phyloP scores from a whole-genome alignment of 1,139 yeast species.

The Saccharomyces hybrid region DNA sequence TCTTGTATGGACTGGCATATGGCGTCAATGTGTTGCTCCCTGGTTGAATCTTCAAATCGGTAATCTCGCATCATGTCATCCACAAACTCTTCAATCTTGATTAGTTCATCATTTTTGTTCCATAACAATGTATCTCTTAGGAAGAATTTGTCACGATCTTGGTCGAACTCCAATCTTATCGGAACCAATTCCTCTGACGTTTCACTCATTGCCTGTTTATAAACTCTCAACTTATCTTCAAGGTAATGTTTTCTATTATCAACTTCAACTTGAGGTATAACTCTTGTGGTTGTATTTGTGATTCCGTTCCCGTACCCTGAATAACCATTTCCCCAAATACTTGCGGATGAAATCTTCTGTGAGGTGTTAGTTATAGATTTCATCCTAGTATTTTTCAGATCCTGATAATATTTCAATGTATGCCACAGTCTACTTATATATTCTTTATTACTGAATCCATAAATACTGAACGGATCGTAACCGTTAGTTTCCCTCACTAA shows the following conservation, averaged over 20 bases:
- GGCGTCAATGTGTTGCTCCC: constrained; percentile 42
- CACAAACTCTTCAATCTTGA: constrained; percentile 64
- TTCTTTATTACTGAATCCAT: constrained; percentile 9
- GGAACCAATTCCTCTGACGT: constrained; percentile 65
- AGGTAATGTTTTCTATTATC: constrained; percentile 15
- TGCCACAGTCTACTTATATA: constrained; percentile 40
- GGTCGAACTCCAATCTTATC: constrained; percentile 81
- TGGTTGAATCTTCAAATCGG: constrained; percentile 37
- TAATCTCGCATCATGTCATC: constrained; percentile 68
- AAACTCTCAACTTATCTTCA: constrained; percentile 18
- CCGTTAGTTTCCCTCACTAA: constrained; percentile 34
- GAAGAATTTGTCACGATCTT: constrained; percentile 73
- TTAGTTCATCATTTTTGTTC: constrained; percentile 68
- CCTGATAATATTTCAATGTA: constrained; percentile 42
- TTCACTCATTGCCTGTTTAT: constrained; percentile 37
- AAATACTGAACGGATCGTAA: constrained; percentile 32
- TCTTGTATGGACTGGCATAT: constrained; percentile 60
- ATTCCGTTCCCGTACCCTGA: constrained; percentile 92
- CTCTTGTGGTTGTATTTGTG: constrained; percentile 62
- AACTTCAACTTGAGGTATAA: constrained; percentile 30
- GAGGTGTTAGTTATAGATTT: constrained; percentile 51
- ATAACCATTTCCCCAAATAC: constrained; percentile 93
- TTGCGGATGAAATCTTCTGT: constrained; percentile 46
- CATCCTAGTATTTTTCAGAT: constrained; percentile 47
- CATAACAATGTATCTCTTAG: constrained; percentile 84